These are phyloP conservation scores for Leccinum boreale DNA, from an alignment of 768 basidiomycete genomes.

Conservation along the genomic window DNA sequence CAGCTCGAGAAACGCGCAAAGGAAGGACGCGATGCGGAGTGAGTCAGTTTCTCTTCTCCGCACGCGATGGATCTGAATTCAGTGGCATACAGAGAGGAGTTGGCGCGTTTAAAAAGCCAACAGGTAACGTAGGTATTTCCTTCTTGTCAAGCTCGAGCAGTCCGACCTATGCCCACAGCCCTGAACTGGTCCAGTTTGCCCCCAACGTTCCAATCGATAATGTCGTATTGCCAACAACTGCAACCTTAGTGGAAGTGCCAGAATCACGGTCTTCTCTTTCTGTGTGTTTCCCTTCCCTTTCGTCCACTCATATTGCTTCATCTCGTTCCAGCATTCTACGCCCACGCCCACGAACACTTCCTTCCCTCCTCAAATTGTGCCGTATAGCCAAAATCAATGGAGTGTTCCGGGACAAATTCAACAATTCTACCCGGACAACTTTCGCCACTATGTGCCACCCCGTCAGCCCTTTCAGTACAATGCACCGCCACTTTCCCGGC, in stretches of 20 bases:
- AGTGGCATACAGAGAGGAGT: slow-evolving; percentile 16
- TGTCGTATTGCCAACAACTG: slow-evolving; percentile 31
- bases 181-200: slow-evolving; percentile 13
- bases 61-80: not conserved
- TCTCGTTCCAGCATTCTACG: slow-evolving; percentile 11
- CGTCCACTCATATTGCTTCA: slow-evolving; percentile 4
- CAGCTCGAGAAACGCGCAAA: slow-evolving; percentile 36
- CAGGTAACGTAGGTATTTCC: slow-evolving; percentile 10
- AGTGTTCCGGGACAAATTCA: not conserved
- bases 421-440: not conserved
- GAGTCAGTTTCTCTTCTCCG: slow-evolving; percentile 11
- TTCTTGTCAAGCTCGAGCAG: not conserved
- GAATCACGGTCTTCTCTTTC: slow-evolving; percentile 15
- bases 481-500: not conserved
- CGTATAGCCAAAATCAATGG: slow-evolving; percentile 4
- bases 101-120: slow-evolving; percentile 18
- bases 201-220: slow-evolving; percentile 8
- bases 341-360: not conserved
- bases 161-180: slow-evolving; percentile 10
- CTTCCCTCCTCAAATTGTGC: slow-evolving; percentile 5
- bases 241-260: slow-evolving; percentile 34
- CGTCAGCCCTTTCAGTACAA: not conserved
- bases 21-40: slow-evolving; percentile 48
- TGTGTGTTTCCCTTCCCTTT: slow-evolving; percentile 7
- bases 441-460: slow-evolving; percentile 5